Conservation (phyloP, 306 rosid species). For the Malus orientalis region DNA sequence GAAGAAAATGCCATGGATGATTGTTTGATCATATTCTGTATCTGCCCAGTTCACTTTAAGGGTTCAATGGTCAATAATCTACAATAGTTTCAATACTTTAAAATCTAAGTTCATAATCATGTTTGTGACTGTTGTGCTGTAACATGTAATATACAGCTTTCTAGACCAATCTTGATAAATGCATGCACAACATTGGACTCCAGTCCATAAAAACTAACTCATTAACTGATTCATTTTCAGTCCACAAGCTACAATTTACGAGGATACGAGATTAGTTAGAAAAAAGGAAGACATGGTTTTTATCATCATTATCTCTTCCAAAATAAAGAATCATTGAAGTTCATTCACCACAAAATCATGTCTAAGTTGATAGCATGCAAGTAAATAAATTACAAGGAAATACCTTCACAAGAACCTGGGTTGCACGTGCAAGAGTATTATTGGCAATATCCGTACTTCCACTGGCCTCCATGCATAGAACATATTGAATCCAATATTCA, state of each 20-base stretch:
- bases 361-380: neutral
- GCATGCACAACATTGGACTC: neutral
- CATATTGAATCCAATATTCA: constrained; percentile 88
- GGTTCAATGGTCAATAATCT: too few species aligned
- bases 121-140: too few species aligned
- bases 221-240: neutral
- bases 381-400: neutral
- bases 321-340: neutral
- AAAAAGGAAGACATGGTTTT: neutral
- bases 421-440: constrained; percentile 89
- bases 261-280: neutral
- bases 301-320: neutral
- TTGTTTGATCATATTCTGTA: too few species aligned
- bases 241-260: neutral
- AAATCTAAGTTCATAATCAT: too few species aligned
- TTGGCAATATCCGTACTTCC: constrained; percentile 80
- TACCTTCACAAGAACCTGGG: constrained; percentile 97
- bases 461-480: constrained; percentile 68
- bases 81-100: too few species aligned
- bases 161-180: too few species aligned
- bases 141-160: too few species aligned
- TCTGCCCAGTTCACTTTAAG: too few species aligned
- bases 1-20: too few species aligned
- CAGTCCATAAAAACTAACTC: neutral
- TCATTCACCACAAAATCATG: neutral